phyloP scores from a whole-genome alignment of 2,329 filamentous ascomycete species.

The Pezicula neosporulosa region DNA sequence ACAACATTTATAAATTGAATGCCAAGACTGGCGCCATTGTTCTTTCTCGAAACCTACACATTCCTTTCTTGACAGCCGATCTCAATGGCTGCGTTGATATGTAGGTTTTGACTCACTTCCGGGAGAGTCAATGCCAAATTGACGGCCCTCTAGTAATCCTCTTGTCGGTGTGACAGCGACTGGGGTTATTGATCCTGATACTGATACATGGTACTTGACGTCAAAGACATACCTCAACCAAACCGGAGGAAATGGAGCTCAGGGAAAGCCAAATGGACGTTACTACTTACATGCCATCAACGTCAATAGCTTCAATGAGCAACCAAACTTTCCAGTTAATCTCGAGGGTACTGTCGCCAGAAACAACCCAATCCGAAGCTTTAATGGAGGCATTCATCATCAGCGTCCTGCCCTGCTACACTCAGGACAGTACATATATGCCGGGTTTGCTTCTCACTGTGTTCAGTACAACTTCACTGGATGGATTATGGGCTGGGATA shows the following conservation, averaged over 20 bases:
- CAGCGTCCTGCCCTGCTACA: slow-evolving; percentile 43
- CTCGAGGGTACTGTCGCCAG: slow-evolving; percentile 39
- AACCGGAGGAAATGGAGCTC: slow-evolving; percentile 27
- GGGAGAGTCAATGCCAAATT: too few species aligned
- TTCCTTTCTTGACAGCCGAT: slow-evolving; percentile 44
- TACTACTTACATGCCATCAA: slow-evolving; percentile 44
- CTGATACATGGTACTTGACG: slow-evolving; percentile 45
- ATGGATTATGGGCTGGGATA: slow-evolving; percentile 45
- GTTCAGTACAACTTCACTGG: slow-evolving; percentile 49
- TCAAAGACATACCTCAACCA: slow-evolving; percentile 45
- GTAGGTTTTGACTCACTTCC: too few species aligned
- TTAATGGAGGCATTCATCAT: slow-evolving; percentile 44
- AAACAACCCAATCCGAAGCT: slow-evolving; percentile 42
- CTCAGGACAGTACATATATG: slow-evolving; percentile 43
- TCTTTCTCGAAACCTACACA: slow-evolving; percentile 41
- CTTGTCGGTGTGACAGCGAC: slow-evolving; percentile 44
- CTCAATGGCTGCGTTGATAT: slow-evolving; percentile 44
- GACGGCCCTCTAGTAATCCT: slow-evolving; percentile 27
- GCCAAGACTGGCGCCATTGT: slow-evolving; percentile 50
- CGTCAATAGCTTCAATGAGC: slow-evolving; percentile 39
- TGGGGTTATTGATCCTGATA: slow-evolving; percentile 46
- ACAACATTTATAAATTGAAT: slow-evolving; percentile 54
- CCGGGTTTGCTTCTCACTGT: slow-evolving; percentile 47
- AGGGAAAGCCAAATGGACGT: slow-evolving; percentile 37
- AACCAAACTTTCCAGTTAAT: slow-evolving; percentile 36